phyloP scores from a whole-genome alignment of 2,329 filamentous ascomycete genomes.

The Claviceps africana region DNA sequence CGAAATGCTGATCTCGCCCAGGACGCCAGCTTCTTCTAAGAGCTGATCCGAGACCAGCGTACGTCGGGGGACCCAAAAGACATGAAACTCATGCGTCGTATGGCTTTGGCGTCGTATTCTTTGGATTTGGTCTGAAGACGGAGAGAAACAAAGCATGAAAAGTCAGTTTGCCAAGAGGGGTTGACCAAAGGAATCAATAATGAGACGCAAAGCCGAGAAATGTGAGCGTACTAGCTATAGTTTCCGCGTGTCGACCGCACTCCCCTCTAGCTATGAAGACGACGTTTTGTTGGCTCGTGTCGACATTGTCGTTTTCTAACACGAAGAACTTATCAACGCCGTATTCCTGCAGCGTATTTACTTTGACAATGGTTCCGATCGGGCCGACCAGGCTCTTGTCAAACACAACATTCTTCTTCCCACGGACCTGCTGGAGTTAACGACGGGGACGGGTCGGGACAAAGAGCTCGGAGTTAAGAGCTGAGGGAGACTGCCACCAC shows the following conservation, averaged over 20 bases:
- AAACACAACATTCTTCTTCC: conserved; percentile 96
- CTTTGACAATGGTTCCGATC: conserved; percentile 83
- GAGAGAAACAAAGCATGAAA: neutral
- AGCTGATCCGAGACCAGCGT: conserved; percentile 85
- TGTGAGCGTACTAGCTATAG: conserved; percentile 65
- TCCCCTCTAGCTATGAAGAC: conserved; percentile 88
- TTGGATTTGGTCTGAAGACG: conserved; percentile 66
- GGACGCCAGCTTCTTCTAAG: conserved; percentile 80
- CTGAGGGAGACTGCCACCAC: conserved; percentile 27
- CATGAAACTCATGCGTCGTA: conserved; percentile 87
- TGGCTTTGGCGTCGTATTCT: conserved; percentile 76
- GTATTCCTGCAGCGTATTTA: conserved; percentile 89
- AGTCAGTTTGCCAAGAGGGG: conserved; percentile 2
- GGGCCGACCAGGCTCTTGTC: conserved; percentile 83
- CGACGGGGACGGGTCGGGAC: conserved; percentile 9
- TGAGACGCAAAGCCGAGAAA: neutral
- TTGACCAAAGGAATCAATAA: neutral
- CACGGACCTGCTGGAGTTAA: conserved; percentile 56
- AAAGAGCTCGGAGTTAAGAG: conserved; percentile 10
- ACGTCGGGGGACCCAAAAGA: conserved; percentile 89
- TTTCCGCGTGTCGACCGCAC: conserved; percentile 67
- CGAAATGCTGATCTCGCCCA: conserved; percentile 80
- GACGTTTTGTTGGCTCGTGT: conserved; percentile 87
- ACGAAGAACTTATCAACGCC: conserved; percentile 97
- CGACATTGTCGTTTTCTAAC: conserved; percentile 87